Evolutionary conservation across 495 filamentous ascomycete genomes (phyloP).

Genomic region (Aspergillus hancockii): DNA sequence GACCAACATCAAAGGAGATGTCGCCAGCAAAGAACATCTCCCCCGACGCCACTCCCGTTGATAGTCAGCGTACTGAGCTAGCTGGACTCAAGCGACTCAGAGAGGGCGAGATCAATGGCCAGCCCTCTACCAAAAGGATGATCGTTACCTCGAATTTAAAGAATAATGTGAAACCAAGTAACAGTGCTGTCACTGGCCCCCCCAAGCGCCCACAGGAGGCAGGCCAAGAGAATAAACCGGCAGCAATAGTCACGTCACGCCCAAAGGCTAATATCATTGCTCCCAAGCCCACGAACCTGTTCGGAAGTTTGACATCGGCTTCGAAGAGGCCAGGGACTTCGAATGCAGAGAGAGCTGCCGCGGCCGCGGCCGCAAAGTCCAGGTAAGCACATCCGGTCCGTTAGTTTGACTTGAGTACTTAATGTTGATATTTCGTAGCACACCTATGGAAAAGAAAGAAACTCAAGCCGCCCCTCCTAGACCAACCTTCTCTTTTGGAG

Average conservation of each 20-base stretch:
- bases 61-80: conserved; percentile 29
- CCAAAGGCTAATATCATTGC: conserved; percentile 51
- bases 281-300: conserved; percentile 59
- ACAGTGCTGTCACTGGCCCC: conserved; percentile 24
- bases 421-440: conserved; percentile 29
- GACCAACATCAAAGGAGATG: conserved; percentile 34
- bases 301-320: conserved; percentile 59
- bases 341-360: conserved; percentile 51
- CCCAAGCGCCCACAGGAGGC: conserved; percentile 25
- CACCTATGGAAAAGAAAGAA: conserved; percentile 42
- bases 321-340: conserved; percentile 62
- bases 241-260: conserved; percentile 35
- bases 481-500: conserved; percentile 55
- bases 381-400: conserved; percentile 30
- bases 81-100: conserved; percentile 49
- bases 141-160: conserved; percentile 36
- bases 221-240: conserved; percentile 33
- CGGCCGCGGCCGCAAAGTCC: conserved; percentile 46
- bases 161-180: conserved; percentile 25
- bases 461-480: conserved; percentile 39
- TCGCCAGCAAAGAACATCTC: conserved; percentile 29
- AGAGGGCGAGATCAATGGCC: conserved; percentile 40
- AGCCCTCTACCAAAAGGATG: conserved; percentile 42
- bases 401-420: background rate
- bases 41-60: conserved; percentile 23